These are phyloP conservation scores for Pochonia chlamydosporia DNA, from an alignment of 2,329 filamentous ascomycete species.

Conservation along the genomic window DNA sequence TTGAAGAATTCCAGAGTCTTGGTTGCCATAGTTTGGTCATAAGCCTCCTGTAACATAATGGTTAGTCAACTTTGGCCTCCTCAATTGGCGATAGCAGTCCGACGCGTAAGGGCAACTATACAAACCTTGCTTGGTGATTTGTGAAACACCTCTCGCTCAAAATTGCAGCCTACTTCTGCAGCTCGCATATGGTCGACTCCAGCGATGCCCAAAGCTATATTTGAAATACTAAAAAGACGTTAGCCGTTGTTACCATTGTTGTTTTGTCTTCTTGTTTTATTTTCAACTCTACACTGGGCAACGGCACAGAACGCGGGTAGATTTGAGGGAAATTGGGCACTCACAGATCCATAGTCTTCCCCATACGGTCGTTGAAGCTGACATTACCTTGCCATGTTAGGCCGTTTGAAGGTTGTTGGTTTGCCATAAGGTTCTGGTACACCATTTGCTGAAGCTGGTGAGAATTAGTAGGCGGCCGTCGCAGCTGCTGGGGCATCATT, in stretches of 20 bases:
- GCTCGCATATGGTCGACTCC: slow-evolving; percentile 34
- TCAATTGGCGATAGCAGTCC: no score
- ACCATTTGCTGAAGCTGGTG: slow-evolving; percentile 32
- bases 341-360: slow-evolving; percentile 37
- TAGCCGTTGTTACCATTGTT: slow-evolving; percentile 4
- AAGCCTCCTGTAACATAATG: slow-evolving; percentile 33
- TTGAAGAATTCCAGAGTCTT: slow-evolving; percentile 44
- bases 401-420: slow-evolving; percentile 24
- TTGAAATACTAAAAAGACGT: slow-evolving; percentile 38
- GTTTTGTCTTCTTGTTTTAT: no score
- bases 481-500: slow-evolving; percentile 39
- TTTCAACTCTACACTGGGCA: no score
- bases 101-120: slow-evolving; percentile 11
- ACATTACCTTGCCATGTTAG: slow-evolving; percentile 34
- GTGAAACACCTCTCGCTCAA: slow-evolving; percentile 42
- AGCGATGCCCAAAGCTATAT: slow-evolving; percentile 41
- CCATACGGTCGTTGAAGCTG: slow-evolving; percentile 33
- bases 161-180: slow-evolving; percentile 35
- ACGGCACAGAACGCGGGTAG: no score
- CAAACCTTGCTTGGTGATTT: slow-evolving; percentile 42
- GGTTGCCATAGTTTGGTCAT: slow-evolving; percentile 41
- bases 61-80: slow-evolving; percentile 9
- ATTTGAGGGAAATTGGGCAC: slow-evolving; percentile 15
- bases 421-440: slow-evolving; percentile 32
- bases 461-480: slow-evolving; percentile 19